Conservation (phyloP, 192 early-diverging fungal species). For the Gaertneriomyces semiglobifer region DNA sequence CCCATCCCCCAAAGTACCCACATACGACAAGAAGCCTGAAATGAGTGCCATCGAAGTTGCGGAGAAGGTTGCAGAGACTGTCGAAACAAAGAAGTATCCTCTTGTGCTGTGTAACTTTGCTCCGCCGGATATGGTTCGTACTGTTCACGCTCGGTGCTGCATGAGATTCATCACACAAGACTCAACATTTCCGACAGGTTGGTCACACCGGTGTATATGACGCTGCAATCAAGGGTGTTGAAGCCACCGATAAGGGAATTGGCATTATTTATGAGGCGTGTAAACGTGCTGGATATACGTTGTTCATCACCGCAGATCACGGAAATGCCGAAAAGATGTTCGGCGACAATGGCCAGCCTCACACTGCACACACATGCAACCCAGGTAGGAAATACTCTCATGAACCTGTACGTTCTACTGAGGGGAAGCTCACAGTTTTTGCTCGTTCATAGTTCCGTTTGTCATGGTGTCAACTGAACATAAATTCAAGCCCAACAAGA, state of each 20-base stretch:
- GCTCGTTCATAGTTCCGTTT: conserved; percentile 75
- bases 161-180: background rate
- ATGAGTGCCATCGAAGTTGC: conserved; percentile 91
- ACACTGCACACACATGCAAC: conserved; percentile 94
- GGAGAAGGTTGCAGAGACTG: conserved; percentile 82
- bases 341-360: conserved; percentile 75
- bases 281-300: conserved; percentile 76
- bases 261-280: conserved; percentile 92
- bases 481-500: conserved; percentile 29
- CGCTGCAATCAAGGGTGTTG: conserved; percentile 85
- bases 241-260: conserved; percentile 92
- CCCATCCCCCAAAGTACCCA: conserved; percentile 90
- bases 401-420: background rate
- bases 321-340: conserved; percentile 99
- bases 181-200: conserved; percentile 37
- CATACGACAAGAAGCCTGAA: conserved; percentile 94
- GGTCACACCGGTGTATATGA: conserved; percentile 97
- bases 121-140: conserved; percentile 65
- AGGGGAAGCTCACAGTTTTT: conserved; percentile 5
- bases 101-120: conserved; percentile 99
- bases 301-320: conserved; percentile 98
- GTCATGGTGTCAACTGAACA: conserved; percentile 67
- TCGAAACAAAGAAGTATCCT: conserved; percentile 75
- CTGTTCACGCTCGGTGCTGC: background rate
- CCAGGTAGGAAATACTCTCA: conserved; percentile 26